Evolutionary conservation across 2,329 filamentous ascomycete genomes (phyloP).

Genomic region (Pseudocercospora vitis): DNA sequence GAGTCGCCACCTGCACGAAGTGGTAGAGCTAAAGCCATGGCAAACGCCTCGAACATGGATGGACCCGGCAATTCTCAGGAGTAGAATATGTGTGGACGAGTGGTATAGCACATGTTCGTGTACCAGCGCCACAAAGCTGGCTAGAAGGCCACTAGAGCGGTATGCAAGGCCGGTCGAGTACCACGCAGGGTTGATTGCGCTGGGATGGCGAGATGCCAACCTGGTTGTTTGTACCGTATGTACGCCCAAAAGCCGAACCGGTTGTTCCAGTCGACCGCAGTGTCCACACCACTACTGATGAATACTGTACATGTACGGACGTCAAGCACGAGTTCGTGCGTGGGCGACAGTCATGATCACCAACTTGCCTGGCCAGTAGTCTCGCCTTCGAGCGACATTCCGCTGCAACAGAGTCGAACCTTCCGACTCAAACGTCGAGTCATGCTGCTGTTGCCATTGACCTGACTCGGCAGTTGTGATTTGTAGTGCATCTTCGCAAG

Average conservation of each 20-base stretch:
- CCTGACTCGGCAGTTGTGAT: slow-evolving; percentile 1
- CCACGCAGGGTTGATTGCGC: neutral
- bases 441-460: neutral
- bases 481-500: neutral
- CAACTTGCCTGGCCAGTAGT: too few species aligned
- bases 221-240: neutral
- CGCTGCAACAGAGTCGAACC: neutral
- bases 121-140: slow-evolving; percentile 2
- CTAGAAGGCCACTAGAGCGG: slow-evolving; percentile 5
- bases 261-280: too few species aligned
- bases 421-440: neutral
- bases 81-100: neutral
- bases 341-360: too few species aligned
- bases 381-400: too few species aligned
- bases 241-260: neutral
- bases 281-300: too few species aligned
- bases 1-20: slow-evolving; percentile 3
- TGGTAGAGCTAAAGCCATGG: slow-evolving; percentile 5
- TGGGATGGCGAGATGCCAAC: neutral
- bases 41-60: slow-evolving; percentile 6
- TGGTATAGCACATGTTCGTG: slow-evolving; percentile 1
- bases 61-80: neutral
- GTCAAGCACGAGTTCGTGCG: neutral
- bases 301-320: too few species aligned
- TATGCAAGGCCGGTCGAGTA: neutral